These are phyloP conservation scores for Globisporangium apiculatum DNA, from an alignment of 352 stramenopile species.

Conservation along the genomic window DNA sequence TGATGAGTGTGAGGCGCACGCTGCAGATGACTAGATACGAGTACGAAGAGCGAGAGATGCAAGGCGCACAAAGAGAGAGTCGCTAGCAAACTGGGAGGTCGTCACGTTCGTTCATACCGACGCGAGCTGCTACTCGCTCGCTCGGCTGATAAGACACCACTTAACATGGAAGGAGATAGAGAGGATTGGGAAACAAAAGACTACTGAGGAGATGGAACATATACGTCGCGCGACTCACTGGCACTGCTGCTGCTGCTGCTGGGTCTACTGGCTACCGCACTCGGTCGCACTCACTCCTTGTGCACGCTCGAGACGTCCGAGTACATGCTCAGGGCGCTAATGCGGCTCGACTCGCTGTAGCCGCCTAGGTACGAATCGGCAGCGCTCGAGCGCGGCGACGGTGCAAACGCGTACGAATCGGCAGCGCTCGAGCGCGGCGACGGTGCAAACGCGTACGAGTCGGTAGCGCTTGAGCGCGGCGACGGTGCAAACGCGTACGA, in stretches of 20 bases:
- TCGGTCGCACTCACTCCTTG: neutral
- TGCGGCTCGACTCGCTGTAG: constrained; percentile 43
- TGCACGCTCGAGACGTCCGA: constrained; percentile 12
- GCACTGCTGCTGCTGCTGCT: neutral
- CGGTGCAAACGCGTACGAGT: constrained; percentile 69
- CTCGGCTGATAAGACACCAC: no score
- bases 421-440: constrained; percentile 32
- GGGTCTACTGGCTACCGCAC: neutral
- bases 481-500: constrained; percentile 31
- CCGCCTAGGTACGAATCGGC: constrained; percentile 64
- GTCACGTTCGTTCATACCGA: no score
- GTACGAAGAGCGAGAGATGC: no score
- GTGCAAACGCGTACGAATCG: constrained; percentile 62
- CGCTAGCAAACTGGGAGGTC: no score
- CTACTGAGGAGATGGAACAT: neutral
- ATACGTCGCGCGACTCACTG: neutral
- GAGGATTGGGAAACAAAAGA: neutral
- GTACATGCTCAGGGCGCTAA: constrained; percentile 50
- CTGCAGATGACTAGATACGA: no score
- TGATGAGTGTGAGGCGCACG: no score
- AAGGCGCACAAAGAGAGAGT: no score
- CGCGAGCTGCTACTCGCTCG: no score
- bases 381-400: constrained; percentile 35
- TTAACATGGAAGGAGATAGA: neutral
- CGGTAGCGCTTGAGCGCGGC: constrained; percentile 1